Percentiles rank a stretch among this genome's conserved stretches.
Conservation (phyloP, 2,329 filamentous ascomycete species). For the Aspergillus clavatus region DNA sequence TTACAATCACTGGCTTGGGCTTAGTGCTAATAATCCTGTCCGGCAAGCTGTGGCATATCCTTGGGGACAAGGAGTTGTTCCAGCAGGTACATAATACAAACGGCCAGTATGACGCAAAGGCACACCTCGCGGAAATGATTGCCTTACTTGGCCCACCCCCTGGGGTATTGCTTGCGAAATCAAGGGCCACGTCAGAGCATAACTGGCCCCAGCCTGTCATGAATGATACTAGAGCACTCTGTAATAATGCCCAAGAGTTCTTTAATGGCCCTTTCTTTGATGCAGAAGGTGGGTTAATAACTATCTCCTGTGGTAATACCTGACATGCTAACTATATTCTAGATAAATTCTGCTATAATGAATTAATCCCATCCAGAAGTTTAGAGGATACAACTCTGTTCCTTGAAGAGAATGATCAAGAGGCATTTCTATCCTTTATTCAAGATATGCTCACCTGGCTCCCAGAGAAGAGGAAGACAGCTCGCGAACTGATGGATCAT, state of each 20-base stretch:
- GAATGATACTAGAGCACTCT: constrained; percentile 11
- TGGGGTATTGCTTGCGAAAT: constrained; percentile 21
- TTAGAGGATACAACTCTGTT: constrained; percentile 15
- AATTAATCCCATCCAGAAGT: not conserved
- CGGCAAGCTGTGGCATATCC: constrained; percentile 7
- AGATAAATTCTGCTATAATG: not conserved
- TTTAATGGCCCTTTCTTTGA: constrained; percentile 26
- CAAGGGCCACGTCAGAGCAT: constrained; percentile 8
- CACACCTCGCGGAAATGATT: constrained; percentile 40
- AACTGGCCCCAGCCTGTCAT: constrained; percentile 15
- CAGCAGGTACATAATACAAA: constrained; percentile 25
- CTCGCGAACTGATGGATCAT: constrained; percentile 28
- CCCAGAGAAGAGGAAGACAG: constrained; percentile 30
- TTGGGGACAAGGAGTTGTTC: constrained; percentile 25
- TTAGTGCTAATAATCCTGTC: constrained; percentile 6
- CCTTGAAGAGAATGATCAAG: constrained; percentile 26
- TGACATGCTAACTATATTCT: too few species aligned
- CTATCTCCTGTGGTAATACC: too few species aligned
- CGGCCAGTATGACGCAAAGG: constrained; percentile 27
- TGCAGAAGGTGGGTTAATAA: constrained; percentile 17
- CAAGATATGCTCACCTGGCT: constrained; percentile 29
- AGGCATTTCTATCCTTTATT: constrained; percentile 27
- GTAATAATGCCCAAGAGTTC: constrained; percentile 13
- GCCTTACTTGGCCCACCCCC: constrained; percentile 35
- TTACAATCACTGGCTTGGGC: not conserved